Conservation (phyloP, 768 basidiomycete species). For the Tricholoma sp. region DNA sequence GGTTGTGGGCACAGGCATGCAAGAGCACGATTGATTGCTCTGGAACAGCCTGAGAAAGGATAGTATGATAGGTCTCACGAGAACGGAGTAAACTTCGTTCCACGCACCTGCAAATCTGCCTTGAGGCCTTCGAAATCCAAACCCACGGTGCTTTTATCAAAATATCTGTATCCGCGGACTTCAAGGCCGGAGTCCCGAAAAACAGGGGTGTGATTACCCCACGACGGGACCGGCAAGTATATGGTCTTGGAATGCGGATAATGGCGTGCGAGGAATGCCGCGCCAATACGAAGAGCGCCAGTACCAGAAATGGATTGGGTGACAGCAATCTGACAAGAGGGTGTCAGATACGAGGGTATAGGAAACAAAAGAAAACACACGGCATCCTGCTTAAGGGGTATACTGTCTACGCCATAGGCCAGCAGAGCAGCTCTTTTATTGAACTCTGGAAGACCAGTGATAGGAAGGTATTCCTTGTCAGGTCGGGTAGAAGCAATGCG, state of each 20-base stretch:
- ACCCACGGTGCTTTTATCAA: constrained; percentile 87
- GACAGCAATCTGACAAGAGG: constrained; percentile 57
- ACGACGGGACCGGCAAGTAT: constrained; percentile 90
- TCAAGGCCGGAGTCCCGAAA: constrained; percentile 94
- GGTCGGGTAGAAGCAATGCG: constrained; percentile 54
- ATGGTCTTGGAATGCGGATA: constrained; percentile 84
- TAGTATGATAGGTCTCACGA: constrained; percentile 2
- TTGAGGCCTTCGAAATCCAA: constrained; percentile 90
- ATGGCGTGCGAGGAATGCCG: constrained; percentile 84
- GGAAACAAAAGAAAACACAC: constrained; percentile 39
- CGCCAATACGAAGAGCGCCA: constrained; percentile 94
- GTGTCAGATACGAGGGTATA: constrained; percentile 7
- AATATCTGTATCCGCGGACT: constrained; percentile 90
- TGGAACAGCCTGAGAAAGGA: constrained; percentile 51
- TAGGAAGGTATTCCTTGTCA: constrained; percentile 97
- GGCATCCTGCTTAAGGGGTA: constrained; percentile 62
- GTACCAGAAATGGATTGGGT: constrained; percentile 98
- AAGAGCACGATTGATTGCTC: constrained; percentile 81
- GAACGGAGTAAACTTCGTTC: background rate
- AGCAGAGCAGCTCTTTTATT: constrained; percentile 83
- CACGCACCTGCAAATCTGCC: constrained; percentile 71
- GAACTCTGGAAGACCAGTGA: constrained; percentile 85
- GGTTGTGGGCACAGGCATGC: constrained; percentile 98
- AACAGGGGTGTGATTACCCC: constrained; percentile 95
- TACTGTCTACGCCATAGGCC: constrained; percentile 83